Base-by-base conservation (phyloP, 2,329 filamentous ascomycete species). In the Boeremia lycopersici region DNA sequence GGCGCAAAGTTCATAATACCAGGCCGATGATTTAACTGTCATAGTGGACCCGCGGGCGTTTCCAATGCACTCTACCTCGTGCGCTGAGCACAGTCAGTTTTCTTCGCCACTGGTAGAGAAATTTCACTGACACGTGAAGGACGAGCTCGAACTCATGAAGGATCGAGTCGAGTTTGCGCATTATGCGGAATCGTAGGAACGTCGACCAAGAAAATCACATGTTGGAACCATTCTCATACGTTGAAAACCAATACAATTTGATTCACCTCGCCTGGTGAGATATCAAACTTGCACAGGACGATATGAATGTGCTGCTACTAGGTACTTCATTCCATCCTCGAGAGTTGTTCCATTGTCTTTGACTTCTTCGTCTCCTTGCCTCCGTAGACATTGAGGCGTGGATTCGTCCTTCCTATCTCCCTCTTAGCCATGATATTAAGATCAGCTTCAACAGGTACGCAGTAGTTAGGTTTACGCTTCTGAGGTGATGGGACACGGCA, bases 31-130 rank as follows among this genome's bases (percentile, higher is more conserved):
- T 23, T 7, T 15, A 38, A 23, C 29, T 4, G 29, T 33, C 31
- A 11, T 15, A 62, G 59, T 55, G 30, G 17, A 56, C 30, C 9
- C 56, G 59, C 4, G 60, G 60, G 13, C 30, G 45, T 10, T 60
- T 56, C 19, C 53, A 56, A 28, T 62, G 60, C 42, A 49, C 23
- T 6, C 25, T 62, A 4, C 60, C 60, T 11, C 50, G 60, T 7
- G 44, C 39, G 7, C 25, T 59, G 15, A 56, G 43, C 10, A 25
- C 33, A 12, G 56, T 59, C 42, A 15, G 34, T 23, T 3, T 23
- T 23, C 19, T 23, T 12, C 15, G 9, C 17, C n/a, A 28, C n/a
- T 31, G 6, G 4, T 10, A 17, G 8, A 23, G 17, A 39, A 4
- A 9, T 26, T 26, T 7, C 4, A 13, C 11, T 25, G 23, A 26